Evolutionary conservation across 805 yeast genomes (phyloP), one percentile per base, ranked within the genome.

Genomic region (Teunomyces atbi): DNA sequence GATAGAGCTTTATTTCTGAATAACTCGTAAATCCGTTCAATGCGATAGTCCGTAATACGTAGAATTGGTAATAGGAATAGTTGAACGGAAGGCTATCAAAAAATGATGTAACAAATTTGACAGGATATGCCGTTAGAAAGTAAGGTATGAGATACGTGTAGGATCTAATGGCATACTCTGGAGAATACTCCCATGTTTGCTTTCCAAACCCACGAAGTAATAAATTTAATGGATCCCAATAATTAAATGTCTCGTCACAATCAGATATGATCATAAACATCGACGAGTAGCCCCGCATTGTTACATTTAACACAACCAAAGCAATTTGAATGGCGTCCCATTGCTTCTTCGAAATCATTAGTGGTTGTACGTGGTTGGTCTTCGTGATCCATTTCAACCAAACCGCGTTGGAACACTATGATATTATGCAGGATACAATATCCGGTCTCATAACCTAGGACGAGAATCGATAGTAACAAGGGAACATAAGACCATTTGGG

Each of bases 151-250:
- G 67, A 55, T 86, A 90, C 2, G 86, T 76, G 82, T 94, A 92
- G 2, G 96, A 88, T 53, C 98, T 69, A 45, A 91, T 88, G 13
- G 96, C 89, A 58, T 79, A 89, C 45, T 77, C 86, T 0, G 97
- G 97, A 0, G 96, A 88, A 62, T 91, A 92, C 60, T 91, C 97
- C 97, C 97, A 91, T 0, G 97, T 91, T 64, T 90, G 90, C 56
- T 90, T 86, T 1, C 97, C 98, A 62, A 89, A 89, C 2, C 85
- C 86, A 53, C 96, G 77, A 1, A 84, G 65, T 29, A 91, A 54
- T 43, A 85, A 73, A 61, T 92, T 91, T 47, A 92, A 69, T 0
- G 98, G 97, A 53, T 92, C 98, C 92, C 96, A 90, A 66, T 88
- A 92, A 61, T 92, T 92, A 76, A 80, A 92, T 0, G 83, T 79